Evolutionary conservation across 2,329 filamentous ascomycete species (phyloP).

Genomic region (Claviceps monticola): DNA sequence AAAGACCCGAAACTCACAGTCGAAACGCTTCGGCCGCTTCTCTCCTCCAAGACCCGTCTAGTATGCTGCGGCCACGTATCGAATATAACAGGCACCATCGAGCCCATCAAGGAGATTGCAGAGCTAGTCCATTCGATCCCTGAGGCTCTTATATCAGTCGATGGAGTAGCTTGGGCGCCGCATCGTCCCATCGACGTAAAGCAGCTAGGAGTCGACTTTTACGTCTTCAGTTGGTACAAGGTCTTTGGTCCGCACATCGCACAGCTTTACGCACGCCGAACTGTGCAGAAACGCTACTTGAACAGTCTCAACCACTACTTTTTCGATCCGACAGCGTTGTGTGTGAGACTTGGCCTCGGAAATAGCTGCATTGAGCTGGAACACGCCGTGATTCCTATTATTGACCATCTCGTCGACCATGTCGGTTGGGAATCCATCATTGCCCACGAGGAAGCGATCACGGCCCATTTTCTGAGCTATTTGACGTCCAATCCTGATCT

Average conservation of each 20-base stretch:
- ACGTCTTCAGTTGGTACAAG: conserved; percentile 74
- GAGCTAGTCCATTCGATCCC: conserved; percentile 31
- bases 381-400: conserved; percentile 45
- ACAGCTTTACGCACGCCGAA: conserved; percentile 50
- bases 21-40: conserved; percentile 40
- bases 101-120: conserved; percentile 38
- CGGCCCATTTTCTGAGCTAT: conserved; percentile 44
- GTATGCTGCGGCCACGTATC: conserved; percentile 62
- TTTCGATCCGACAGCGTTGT: conserved; percentile 43
- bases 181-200: conserved; percentile 58
- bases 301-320: conserved; percentile 51
- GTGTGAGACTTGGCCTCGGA: conserved; percentile 55
- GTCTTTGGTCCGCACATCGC: conserved; percentile 66
- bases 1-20: conserved; percentile 30
- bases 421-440: conserved; percentile 37
- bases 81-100: conserved; percentile 60
- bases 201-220: conserved; percentile 58
- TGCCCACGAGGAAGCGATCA: conserved; percentile 46
- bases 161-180: conserved; percentile 65
- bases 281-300: conserved; percentile 38
- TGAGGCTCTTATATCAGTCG: conserved; percentile 51
- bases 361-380: conserved; percentile 59
- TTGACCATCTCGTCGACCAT: conserved; percentile 41
- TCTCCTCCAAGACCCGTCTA: conserved; percentile 51
- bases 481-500: conserved; percentile 38